These are phyloP conservation scores for Zhuliangozyma parablackwelliae DNA, from an alignment of 1,139 yeast species.

Conservation along the genomic window DNA sequence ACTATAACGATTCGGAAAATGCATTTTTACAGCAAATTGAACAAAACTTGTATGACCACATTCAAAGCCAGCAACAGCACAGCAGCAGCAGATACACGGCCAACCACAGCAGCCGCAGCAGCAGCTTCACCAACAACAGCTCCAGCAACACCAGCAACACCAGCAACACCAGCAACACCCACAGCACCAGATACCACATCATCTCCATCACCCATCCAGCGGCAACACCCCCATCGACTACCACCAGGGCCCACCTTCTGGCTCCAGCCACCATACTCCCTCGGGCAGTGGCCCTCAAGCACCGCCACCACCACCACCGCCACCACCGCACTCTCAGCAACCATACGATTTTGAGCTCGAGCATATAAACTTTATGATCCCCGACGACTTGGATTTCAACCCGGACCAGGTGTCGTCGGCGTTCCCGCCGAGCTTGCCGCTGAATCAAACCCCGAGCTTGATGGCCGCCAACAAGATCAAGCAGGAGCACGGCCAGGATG, in stretches of 20 bases:
- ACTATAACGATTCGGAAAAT: slow-evolving; percentile 20
- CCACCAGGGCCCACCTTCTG: slow-evolving; percentile 1
- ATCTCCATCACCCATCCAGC: slow-evolving; percentile 4
- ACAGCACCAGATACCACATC: slow-evolving; percentile 5
- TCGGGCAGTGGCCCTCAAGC: not conserved
- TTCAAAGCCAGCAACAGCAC: slow-evolving; percentile 5
- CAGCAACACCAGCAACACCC: slow-evolving; percentile 9
- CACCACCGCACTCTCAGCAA: slow-evolving; percentile 6
- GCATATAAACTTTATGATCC: slow-evolving; percentile 23
- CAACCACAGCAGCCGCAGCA: slow-evolving; percentile 9
- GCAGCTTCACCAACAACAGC: slow-evolving; percentile 8
- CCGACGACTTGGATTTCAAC: slow-evolving; percentile 23
- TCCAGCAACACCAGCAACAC: slow-evolving; percentile 9
- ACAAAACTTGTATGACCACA: slow-evolving; percentile 18
- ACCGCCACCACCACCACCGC: slow-evolving; percentile 7
- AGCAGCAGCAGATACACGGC: slow-evolving; percentile 7
- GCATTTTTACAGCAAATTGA: slow-evolving; percentile 24
- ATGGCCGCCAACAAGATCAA: slow-evolving; percentile 18
- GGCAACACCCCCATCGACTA: slow-evolving; percentile 4
- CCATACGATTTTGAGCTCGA: slow-evolving; percentile 24
- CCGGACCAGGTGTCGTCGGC: slow-evolving; percentile 24
- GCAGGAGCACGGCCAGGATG: not conserved
- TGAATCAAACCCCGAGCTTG: slow-evolving; percentile 25
- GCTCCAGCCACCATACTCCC: slow-evolving; percentile 6
- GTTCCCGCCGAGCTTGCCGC: slow-evolving; percentile 29